Evolutionary conservation across 495 filamentous ascomycete genomes (phyloP).

Genomic region (Penicillium bovifimosum): DNA sequence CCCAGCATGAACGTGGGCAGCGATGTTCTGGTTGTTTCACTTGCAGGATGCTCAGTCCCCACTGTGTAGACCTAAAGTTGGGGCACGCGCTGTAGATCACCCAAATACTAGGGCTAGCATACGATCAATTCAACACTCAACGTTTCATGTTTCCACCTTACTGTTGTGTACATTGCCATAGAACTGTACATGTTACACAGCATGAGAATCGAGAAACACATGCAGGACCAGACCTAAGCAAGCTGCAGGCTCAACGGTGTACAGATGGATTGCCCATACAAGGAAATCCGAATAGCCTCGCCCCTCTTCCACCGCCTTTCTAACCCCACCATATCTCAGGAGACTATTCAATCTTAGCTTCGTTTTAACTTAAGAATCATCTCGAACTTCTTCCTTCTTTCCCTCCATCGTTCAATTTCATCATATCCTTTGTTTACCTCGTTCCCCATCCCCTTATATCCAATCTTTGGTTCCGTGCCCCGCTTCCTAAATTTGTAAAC

Average conservation of each 20-base stretch:
- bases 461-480: constrained; percentile 14
- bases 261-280: background rate
- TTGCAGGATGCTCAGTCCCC: constrained; percentile 2
- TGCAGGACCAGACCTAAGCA: background rate
- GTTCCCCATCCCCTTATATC: background rate
- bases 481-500: constrained; percentile 21
- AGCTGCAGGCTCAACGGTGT: constrained; percentile 1
- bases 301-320: constrained; percentile 44
- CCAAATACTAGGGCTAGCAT: background rate
- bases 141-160: background rate
- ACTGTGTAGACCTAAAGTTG: constrained; percentile 2
- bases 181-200: background rate
- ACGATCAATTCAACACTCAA: background rate
- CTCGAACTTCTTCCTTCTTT: background rate
- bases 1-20: constrained; percentile 1
- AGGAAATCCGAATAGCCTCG: constrained; percentile 27
- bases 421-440: background rate
- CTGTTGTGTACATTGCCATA: background rate
- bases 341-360: constrained; percentile 11
- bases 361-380: constrained; percentile 7
- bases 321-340: constrained; percentile 38
- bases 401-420: background rate
- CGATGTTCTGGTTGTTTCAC: background rate
- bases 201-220: background rate
- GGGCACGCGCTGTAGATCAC: background rate